phyloP scores from a whole-genome alignment of 495 filamentous ascomycete genomes.

The Neurospora sp. region DNA sequence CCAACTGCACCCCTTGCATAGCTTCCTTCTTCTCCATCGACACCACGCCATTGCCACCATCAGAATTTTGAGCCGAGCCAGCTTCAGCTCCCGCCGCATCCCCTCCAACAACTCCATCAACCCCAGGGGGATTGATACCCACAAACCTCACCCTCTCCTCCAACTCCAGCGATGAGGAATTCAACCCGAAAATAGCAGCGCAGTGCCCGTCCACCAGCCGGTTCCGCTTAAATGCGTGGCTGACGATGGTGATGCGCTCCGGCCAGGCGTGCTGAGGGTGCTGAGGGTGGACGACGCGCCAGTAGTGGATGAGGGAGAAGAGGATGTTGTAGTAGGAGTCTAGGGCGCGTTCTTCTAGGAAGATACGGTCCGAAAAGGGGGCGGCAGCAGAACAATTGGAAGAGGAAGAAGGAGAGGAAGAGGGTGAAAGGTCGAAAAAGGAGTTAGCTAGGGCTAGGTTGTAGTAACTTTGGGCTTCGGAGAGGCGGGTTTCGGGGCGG shows the following conservation, averaged over 20 bases:
- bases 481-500: constrained; percentile 40
- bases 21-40: constrained; percentile 16
- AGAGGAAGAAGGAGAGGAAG: background rate
- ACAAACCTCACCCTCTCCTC: constrained; percentile 35
- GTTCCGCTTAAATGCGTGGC: constrained; percentile 61
- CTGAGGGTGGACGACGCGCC: constrained; percentile 12
- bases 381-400: background rate
- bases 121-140: constrained; percentile 58
- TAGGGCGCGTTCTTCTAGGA: constrained; percentile 55
- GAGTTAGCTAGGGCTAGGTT: constrained; percentile 34
- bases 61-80: too few species aligned
- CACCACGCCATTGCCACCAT: too few species aligned
- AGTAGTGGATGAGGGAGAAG: constrained; percentile 57
- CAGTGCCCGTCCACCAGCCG: constrained; percentile 63
- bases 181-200: constrained; percentile 39
- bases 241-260: constrained; percentile 52
- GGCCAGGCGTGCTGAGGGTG: constrained; percentile 36
- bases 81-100: too few species aligned
- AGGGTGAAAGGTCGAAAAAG: constrained; percentile 31
- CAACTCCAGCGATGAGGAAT: constrained; percentile 22
- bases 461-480: constrained; percentile 62
- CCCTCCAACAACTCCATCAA: constrained; percentile 14
- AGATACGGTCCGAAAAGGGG: constrained; percentile 21
- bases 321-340: constrained; percentile 74
- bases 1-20: constrained; percentile 30